Conservation (phyloP, 495 filamentous ascomycete species). For the Hapsidospora chrysogenum region DNA sequence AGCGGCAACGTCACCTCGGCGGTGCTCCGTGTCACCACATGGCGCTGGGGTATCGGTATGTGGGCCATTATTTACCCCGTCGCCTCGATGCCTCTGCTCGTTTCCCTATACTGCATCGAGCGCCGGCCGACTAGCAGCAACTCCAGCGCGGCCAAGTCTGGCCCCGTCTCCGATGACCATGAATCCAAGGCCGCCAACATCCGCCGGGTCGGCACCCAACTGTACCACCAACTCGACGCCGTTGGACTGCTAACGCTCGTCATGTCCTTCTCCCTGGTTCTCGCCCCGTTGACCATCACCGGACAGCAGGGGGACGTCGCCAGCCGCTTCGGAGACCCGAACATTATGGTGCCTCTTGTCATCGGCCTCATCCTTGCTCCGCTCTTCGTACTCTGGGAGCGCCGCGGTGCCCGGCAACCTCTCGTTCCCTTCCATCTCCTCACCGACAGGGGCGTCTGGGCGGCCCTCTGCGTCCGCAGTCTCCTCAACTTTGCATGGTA, state of each 20-base stretch:
- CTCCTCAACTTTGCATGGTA: constrained; percentile 3
- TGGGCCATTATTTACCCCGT: constrained; percentile 40
- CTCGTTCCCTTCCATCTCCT: constrained; percentile 45
- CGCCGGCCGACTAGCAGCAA: constrained; percentile 30
- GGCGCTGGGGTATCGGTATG: constrained; percentile 45
- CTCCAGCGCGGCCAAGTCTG: constrained; percentile 12
- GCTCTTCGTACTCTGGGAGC: constrained; percentile 44
- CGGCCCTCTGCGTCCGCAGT: constrained; percentile 8
- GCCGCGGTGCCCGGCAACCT: constrained; percentile 31
- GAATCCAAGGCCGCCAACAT: neutral
- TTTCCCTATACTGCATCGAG: constrained; percentile 34
- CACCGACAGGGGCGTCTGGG: constrained; percentile 41
- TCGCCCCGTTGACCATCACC: constrained; percentile 44
- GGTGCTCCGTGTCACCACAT: constrained; percentile 27
- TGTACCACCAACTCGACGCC: constrained; percentile 41
- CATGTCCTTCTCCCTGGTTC: constrained; percentile 41
- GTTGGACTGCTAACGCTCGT: constrained; percentile 39
- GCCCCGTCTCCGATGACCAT: neutral
- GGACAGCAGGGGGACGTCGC: constrained; percentile 16
- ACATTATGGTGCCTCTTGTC: constrained; percentile 39
- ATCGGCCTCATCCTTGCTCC: constrained; percentile 37
- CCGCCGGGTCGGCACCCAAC: constrained; percentile 21
- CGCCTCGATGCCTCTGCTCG: constrained; percentile 31
- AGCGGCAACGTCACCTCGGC: constrained; percentile 24
- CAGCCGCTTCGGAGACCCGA: constrained; percentile 30